Percentiles rank a stretch among this genome's conserved stretches.
phyloP scores from a whole-genome alignment of 805 yeast species.

The Candida tibetensis region DNA sequence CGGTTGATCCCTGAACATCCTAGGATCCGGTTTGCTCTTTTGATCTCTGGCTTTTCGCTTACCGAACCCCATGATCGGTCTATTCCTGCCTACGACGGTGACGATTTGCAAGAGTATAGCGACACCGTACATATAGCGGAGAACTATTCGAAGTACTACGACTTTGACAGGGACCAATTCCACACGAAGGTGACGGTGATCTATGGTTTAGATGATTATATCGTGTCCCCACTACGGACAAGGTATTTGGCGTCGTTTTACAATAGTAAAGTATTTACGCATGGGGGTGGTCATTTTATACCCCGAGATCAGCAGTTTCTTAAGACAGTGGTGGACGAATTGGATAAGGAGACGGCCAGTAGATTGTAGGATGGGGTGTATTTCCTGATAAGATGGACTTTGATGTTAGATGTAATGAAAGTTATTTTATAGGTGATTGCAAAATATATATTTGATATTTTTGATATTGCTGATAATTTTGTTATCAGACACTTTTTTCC shows the following conservation, averaged over 20 bases:
- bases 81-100: constrained; percentile 16
- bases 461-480: no score
- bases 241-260: constrained; percentile 22
- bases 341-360: no score
- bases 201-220: constrained; percentile 30
- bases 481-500: no score
- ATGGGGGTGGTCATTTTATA: constrained; percentile 35
- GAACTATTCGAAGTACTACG: constrained; percentile 1
- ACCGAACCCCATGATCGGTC: constrained; percentile 20
- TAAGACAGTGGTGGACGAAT: constrained; percentile 27
- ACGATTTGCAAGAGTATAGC: constrained; percentile 22
- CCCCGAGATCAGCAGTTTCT: constrained; percentile 13
- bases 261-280: constrained; percentile 16
- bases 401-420: no score
- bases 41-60: constrained; percentile 37
- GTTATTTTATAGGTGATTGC: no score
- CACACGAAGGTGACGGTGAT: constrained; percentile 27
- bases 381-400: no score
- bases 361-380: no score
- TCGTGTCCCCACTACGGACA: constrained; percentile 33
- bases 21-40: constrained; percentile 25
- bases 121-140: neutral
- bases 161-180: constrained; percentile 1
- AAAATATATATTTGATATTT: no score
- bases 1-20: constrained; percentile 23